A percentile compares a stretch with the other conserved stretches of the same genome.
Conservation (phyloP, 768 basidiomycete genomes). For the Crucibulum laeve region DNA sequence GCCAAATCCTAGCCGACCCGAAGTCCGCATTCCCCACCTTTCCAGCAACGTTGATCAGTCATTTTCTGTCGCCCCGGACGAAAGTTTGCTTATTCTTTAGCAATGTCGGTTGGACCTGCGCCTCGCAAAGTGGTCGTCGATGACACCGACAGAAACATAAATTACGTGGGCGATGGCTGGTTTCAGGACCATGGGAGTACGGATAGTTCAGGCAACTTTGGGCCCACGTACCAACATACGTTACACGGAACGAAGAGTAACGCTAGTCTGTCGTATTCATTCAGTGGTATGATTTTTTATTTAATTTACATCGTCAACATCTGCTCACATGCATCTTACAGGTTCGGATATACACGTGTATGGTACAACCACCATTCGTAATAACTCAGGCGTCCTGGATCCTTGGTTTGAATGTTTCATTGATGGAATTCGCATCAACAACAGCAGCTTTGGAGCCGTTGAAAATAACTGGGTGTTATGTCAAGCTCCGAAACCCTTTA, state of each 20-base stretch:
- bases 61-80: too few relatives aligned
- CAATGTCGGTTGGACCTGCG: too few relatives aligned
- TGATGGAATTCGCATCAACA: constrained; percentile 17
- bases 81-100: too few relatives aligned
- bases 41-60: too few relatives aligned
- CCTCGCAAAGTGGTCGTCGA: too few relatives aligned
- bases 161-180: neutral
- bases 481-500: constrained; percentile 7
- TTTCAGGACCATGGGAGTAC: too few relatives aligned
- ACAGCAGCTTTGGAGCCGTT: constrained; percentile 8
- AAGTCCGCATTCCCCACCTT: too few relatives aligned
- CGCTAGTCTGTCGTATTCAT: neutral
- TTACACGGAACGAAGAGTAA: too few relatives aligned
- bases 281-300: neutral
- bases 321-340: constrained; percentile 3
- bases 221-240: too few relatives aligned
- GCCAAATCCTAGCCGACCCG: too few relatives aligned
- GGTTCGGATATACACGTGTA: constrained; percentile 11
- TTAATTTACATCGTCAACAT: neutral
- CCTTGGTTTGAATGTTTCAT: constrained; percentile 18
- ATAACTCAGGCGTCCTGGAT: constrained; percentile 13
- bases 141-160: neutral
- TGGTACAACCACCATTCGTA: constrained; percentile 13
- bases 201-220: too few relatives aligned
- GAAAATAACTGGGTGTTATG: constrained; percentile 23